These are phyloP conservation scores for Ceraceosorus bombacis DNA, from an alignment of 1,284 basidiomycete species.

Conservation along the genomic window DNA sequence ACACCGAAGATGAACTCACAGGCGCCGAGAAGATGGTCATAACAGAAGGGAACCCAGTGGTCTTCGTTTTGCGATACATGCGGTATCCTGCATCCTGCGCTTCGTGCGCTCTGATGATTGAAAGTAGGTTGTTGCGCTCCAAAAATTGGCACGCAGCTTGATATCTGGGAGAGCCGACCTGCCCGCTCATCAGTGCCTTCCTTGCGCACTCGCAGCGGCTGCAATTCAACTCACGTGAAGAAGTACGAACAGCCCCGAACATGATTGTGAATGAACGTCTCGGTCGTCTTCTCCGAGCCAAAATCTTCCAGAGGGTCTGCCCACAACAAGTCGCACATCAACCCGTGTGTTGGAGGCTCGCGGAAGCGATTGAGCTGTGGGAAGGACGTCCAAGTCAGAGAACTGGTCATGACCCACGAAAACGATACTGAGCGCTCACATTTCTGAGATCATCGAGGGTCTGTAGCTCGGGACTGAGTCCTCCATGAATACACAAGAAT, in stretches of 20 bases:
- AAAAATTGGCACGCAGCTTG: constrained; percentile 87
- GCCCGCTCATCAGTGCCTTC: not conserved
- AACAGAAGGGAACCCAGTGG: constrained; percentile 79
- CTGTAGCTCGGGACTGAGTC: constrained; percentile 79
- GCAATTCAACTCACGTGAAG: constrained; percentile 61
- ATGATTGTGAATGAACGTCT: constrained; percentile 83
- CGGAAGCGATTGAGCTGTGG: constrained; percentile 81
- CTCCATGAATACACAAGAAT: constrained; percentile 90
- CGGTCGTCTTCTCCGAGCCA: constrained; percentile 76
- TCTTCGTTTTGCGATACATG: constrained; percentile 94
- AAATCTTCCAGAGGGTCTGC: constrained; percentile 90
- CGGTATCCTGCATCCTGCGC: constrained; percentile 94
- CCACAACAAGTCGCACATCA: constrained; percentile 95
- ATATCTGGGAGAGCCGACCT: constrained; percentile 57
- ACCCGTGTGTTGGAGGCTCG: constrained; percentile 82
- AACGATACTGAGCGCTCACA: constrained; percentile 9
- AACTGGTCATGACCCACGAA: not conserved
- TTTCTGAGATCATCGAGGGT: constrained; percentile 77
- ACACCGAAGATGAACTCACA: too few relatives aligned
- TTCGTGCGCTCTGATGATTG: constrained; percentile 88
- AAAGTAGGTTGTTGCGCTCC: constrained; percentile 85
- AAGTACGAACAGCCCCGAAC: constrained; percentile 93
- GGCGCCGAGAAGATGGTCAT: constrained; percentile 89
- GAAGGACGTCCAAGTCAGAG: not conserved
- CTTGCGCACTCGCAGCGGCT: too few relatives aligned